Evolutionary conservation across 352 stramenopile species (phyloP).

Genomic region (Aphanomyces invadans): DNA sequence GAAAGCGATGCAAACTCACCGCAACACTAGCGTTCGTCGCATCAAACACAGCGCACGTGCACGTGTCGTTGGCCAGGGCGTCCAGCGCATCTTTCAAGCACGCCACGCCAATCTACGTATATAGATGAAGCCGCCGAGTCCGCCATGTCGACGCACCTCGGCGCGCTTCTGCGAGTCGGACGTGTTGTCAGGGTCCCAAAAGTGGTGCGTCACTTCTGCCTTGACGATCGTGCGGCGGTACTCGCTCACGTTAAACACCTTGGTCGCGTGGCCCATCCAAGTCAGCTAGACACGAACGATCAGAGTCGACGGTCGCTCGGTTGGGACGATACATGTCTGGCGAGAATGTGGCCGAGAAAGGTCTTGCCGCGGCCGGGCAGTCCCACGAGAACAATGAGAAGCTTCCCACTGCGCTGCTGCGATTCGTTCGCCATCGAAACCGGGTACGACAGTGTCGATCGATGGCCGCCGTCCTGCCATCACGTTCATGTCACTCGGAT

Average conservation of each 20-base stretch:
- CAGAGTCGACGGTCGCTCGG: neutral
- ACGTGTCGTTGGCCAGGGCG: constrained; percentile 53
- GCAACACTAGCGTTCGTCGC: constrained; percentile 79
- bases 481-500: neutral
- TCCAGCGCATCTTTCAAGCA: constrained; percentile 65
- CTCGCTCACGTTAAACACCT: constrained; percentile 77
- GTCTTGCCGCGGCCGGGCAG: constrained; percentile 76
- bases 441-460: constrained; percentile 48
- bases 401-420: constrained; percentile 50
- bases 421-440: constrained; percentile 28
- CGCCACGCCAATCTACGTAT: constrained; percentile 50
- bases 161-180: constrained; percentile 58
- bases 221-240: constrained; percentile 65
- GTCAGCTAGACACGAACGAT: constrained; percentile 28
- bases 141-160: constrained; percentile 25
- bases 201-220: constrained; percentile 62
- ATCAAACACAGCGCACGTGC: constrained; percentile 77
- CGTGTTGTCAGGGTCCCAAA: constrained; percentile 74
- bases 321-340: constrained; percentile 47
- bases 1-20: too few relatives aligned
- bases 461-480: constrained; percentile 45
- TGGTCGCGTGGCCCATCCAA: constrained; percentile 78
- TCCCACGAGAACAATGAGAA: constrained; percentile 75
- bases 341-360: constrained; percentile 76
- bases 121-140: neutral